phyloP scores from a whole-genome alignment of 495 filamentous ascomycete species.

The Neurospora sublineolata region DNA sequence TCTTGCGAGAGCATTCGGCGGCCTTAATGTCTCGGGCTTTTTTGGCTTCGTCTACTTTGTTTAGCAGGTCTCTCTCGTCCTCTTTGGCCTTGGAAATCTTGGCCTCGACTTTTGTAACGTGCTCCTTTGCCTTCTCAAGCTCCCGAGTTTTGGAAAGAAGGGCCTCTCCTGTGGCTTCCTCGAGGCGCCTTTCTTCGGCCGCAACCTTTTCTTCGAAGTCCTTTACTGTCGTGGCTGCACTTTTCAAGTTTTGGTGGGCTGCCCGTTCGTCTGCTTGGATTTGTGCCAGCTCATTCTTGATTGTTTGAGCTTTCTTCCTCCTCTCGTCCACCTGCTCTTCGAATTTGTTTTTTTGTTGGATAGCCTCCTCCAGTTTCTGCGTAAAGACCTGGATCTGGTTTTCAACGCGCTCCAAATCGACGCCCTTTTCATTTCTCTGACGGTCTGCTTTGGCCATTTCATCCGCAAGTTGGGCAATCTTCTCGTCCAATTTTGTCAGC shows the following conservation, averaged over 20 bases:
- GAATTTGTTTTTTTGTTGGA: constrained; percentile 18
- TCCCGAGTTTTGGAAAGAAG: constrained; percentile 26
- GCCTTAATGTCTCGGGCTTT: constrained; percentile 30
- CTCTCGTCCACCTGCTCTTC: constrained; percentile 27
- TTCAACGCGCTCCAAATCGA: constrained; percentile 16
- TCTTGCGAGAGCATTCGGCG: constrained; percentile 29
- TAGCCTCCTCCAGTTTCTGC: constrained; percentile 12
- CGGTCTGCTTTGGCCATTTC: constrained; percentile 16
- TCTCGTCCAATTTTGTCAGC: constrained; percentile 16
- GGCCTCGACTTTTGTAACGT: constrained; percentile 31
- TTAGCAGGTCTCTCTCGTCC: constrained; percentile 19
- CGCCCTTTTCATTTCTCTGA: constrained; percentile 16
- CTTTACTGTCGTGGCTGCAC: constrained; percentile 23
- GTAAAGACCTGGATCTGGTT: constrained; percentile 18
- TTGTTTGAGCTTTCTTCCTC: constrained; percentile 23
- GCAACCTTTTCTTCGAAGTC: constrained; percentile 27
- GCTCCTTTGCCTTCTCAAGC: constrained; percentile 38
- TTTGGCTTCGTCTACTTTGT: constrained; percentile 21
- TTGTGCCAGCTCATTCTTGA: constrained; percentile 16
- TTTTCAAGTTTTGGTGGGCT: constrained; percentile 28
- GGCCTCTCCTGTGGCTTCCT: constrained; percentile 42
- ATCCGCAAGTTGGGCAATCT: constrained; percentile 22
- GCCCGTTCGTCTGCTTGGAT: constrained; percentile 37
- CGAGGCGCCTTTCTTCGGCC: constrained; percentile 33
- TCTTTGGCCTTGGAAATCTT: constrained; percentile 27